Conservation (phyloP, 2,329 filamentous ascomycete species). For the Aspergillus sojae region DNA sequence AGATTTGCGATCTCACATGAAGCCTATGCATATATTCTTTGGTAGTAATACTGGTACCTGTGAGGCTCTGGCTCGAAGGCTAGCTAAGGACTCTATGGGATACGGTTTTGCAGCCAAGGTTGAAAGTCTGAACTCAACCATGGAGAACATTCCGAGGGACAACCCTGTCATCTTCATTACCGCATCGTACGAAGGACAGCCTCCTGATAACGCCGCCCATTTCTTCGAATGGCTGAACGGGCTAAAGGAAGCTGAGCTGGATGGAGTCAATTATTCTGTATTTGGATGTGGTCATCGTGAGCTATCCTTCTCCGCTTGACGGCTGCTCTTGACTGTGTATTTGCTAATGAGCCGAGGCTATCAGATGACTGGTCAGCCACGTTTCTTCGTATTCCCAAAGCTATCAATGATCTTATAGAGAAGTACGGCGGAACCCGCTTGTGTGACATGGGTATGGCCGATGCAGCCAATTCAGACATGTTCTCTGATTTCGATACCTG, state of each 20-base stretch:
- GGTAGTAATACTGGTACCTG: constrained; percentile 77
- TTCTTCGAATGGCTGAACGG: constrained; percentile 69
- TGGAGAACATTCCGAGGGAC: constrained; percentile 61
- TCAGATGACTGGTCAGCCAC: constrained; percentile 55
- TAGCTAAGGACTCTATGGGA: constrained; percentile 60
- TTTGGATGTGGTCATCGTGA: constrained; percentile 67
- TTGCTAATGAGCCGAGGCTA: constrained; percentile 17
- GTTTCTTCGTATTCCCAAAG: constrained; percentile 68
- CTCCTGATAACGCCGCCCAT: constrained; percentile 70
- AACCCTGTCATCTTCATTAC: constrained; percentile 68
- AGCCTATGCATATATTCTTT: constrained; percentile 67
- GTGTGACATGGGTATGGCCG: constrained; percentile 57
- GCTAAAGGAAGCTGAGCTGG: constrained; percentile 54
- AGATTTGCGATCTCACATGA: constrained; percentile 28
- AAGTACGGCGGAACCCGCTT: constrained; percentile 54
- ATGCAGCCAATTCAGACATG: constrained; percentile 66
- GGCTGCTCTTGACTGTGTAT: neutral
- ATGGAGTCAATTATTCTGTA: constrained; percentile 65
- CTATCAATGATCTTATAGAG: constrained; percentile 60
- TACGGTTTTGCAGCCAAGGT: constrained; percentile 64
- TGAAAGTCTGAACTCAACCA: constrained; percentile 63
- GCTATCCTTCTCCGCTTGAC: constrained; percentile 1
- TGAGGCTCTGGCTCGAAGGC: constrained; percentile 66
- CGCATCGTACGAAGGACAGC: constrained; percentile 73
- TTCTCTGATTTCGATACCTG: constrained; percentile 70